Percentiles rank a stretch among this genome's conserved stretches.
phyloP scores from a whole-genome alignment of 352 stramenopile genomes.

The Globisporangium alternatum region DNA sequence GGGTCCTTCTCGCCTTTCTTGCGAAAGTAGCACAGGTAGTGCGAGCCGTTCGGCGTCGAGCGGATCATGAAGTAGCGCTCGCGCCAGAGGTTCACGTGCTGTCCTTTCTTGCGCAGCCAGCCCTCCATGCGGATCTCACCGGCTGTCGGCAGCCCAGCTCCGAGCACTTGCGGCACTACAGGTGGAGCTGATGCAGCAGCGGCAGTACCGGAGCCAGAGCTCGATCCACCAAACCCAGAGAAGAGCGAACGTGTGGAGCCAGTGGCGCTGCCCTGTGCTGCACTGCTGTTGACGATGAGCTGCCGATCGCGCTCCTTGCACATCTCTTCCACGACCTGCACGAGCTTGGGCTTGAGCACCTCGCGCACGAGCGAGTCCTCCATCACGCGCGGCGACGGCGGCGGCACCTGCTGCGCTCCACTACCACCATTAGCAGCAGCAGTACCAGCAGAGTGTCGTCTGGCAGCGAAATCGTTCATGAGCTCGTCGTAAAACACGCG shows the following conservation, averaged over 20 bases:
- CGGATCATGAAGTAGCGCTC: constrained; percentile 89
- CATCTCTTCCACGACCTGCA: constrained; percentile 75
- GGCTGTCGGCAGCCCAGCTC: constrained; percentile 20
- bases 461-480: constrained; percentile 39
- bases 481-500: constrained; percentile 63
- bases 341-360: constrained; percentile 71
- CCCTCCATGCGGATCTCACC: constrained; percentile 86
- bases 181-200: constrained; percentile 5
- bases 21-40: constrained; percentile 84
- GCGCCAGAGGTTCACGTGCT: constrained; percentile 84
- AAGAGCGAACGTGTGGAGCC: constrained; percentile 8
- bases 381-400: constrained; percentile 27
- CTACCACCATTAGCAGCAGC: background rate
- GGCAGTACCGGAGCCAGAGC: background rate
- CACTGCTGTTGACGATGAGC: background rate
- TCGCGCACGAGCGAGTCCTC: constrained; percentile 60
- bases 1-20: constrained; percentile 84
- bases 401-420: background rate
- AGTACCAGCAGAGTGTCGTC: constrained; percentile 7
- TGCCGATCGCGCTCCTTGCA: constrained; percentile 57
- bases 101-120: constrained; percentile 83
- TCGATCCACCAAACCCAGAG: constrained; percentile 1
- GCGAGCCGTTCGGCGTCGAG: constrained; percentile 71
- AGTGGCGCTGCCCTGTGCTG: background rate
- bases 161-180: background rate